A percentile compares a stretch with the other conserved stretches of the same genome.
Conservation (phyloP, 2,329 filamentous ascomycete genomes). For the Colletotrichum musae region DNA sequence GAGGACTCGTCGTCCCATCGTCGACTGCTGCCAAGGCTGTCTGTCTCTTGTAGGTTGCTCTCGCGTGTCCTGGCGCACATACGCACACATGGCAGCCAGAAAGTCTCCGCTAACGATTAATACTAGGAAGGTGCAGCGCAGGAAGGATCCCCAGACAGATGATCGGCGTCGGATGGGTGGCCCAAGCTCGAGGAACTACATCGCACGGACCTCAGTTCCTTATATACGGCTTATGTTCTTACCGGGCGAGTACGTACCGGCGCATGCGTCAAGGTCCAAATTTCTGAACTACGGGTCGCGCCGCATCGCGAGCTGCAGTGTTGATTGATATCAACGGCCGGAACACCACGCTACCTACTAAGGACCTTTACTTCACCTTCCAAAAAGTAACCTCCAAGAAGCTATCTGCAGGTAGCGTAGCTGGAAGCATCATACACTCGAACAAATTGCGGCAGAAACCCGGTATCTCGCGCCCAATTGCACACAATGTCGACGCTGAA, state of each 20-base stretch:
- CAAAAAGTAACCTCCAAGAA: too few relatives aligned
- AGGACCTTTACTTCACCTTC: too few relatives aligned
- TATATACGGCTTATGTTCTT: conserved; percentile 37
- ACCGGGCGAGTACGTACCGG: conserved; percentile 25
- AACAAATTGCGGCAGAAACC: not conserved
- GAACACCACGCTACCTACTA: not conserved
- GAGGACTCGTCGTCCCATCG: conserved; percentile 21
- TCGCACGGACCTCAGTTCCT: conserved; percentile 18
- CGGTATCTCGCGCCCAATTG: not conserved
- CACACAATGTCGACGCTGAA: conserved; percentile 47
- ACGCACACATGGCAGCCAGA: conserved; percentile 10
- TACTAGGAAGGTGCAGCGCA: conserved; percentile 9
- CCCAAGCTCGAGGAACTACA: conserved; percentile 11
- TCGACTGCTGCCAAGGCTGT: conserved; percentile 24
- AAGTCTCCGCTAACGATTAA: not conserved
- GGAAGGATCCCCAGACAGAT: conserved; percentile 22
- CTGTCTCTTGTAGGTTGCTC: not conserved
- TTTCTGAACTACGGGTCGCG: conserved; percentile 25
- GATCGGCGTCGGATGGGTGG: conserved; percentile 31
- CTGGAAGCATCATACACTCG: not conserved
- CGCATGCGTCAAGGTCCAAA: conserved; percentile 28
- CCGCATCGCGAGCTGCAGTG: not conserved
- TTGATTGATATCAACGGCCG: conserved; percentile 3
- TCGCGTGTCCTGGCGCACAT: not conserved
- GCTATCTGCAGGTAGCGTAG: not conserved